Evolutionary conservation across 2,329 filamentous ascomycete genomes (phyloP), one percentile per base, ranked within the genome.

Genomic region (Colletotrichum endophyticum): DNA sequence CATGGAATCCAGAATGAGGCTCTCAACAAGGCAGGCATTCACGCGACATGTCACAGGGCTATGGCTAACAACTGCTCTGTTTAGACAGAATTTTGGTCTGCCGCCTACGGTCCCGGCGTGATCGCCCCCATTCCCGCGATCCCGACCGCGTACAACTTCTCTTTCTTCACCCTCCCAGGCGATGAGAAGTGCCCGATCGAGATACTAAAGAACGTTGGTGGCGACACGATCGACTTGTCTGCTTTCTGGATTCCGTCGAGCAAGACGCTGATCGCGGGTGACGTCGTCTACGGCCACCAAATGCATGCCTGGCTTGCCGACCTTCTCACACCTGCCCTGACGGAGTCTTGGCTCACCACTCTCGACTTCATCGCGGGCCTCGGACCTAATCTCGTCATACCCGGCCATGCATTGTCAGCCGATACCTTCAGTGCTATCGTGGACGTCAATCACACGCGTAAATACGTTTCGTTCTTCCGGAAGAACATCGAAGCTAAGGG

Each of bases 231-330:
- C 13, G 72, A 77, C 32, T 27, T 69, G 16, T 36, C 68, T 9
- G 13, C 68, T 25, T 70, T 77, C 34, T 77, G 75, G 75, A 72
- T 77, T 5, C 72, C 75, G 3, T 66, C 63, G 3, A 69, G 19
- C 13, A 36, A 32, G 34, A 72, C 72, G 19, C n/a, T 75, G 27
- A 72, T 77, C 25, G 72, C 75, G 0, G 75, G 75, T 1, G 72
- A 75, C 69, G 32, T 68, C 16, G 69, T 77, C 34, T 75, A 72
- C 57, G n/a, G 72, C 34, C 76, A 66, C 36, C 25, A 64, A 30
- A 44, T 75, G 56, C 76, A 77, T 53, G 32, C 57, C 12, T 77
- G 76, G 76, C 72, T 77, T 5, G 76, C 68, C 27, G 76, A 77
- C 36, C 64, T 77, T 5, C 34, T 77, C 2, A 66, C 75, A 1